A percentile compares a stretch with the other conserved stretches of the same genome.
phyloP scores from a whole-genome alignment of 345 rosid genomes.

The Geranium brycei region DNA sequence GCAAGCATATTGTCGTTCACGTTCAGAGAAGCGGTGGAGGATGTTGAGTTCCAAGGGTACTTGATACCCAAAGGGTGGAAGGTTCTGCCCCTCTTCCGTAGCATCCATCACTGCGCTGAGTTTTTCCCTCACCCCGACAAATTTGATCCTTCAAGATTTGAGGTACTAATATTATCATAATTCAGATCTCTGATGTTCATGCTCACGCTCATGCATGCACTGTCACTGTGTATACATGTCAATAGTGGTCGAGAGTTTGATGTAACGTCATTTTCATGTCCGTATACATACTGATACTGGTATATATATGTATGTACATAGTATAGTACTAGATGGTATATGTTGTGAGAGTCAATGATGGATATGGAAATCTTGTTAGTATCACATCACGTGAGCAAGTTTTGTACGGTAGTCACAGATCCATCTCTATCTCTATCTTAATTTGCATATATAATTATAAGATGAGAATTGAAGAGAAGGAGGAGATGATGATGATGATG shows the following conservation, averaged over 20 bases:
- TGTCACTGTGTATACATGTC: too few relatives aligned
- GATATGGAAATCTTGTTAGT: too few relatives aligned
- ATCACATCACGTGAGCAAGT: constrained; percentile 27
- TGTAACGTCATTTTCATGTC: constrained; percentile 13
- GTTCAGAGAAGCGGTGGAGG: constrained; percentile 82
- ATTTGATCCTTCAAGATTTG: constrained; percentile 82
- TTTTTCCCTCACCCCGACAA: constrained; percentile 64
- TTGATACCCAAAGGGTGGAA: constrained; percentile 95
- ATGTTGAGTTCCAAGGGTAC: constrained; percentile 66
- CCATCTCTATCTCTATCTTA: background rate
- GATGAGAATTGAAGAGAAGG: background rate
- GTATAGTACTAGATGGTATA: background rate
- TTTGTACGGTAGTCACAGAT: constrained; percentile 28
- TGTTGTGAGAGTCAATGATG: constrained; percentile 7
- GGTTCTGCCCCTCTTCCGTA: constrained; percentile 86
- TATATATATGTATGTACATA: background rate
- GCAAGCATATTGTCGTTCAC: constrained; percentile 86
- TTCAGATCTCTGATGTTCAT: too few relatives aligned
- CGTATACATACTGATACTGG: too few relatives aligned
- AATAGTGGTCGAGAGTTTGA: too few relatives aligned
- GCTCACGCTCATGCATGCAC: too few relatives aligned
- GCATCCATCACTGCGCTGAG: constrained; percentile 66
- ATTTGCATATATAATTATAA: background rate
- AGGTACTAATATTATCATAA: constrained; percentile 25
- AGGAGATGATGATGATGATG: background rate